Evolutionary conservation across 2,329 filamentous ascomycete genomes (phyloP).

Genomic region (Aspergillus luchuensis): DNA sequence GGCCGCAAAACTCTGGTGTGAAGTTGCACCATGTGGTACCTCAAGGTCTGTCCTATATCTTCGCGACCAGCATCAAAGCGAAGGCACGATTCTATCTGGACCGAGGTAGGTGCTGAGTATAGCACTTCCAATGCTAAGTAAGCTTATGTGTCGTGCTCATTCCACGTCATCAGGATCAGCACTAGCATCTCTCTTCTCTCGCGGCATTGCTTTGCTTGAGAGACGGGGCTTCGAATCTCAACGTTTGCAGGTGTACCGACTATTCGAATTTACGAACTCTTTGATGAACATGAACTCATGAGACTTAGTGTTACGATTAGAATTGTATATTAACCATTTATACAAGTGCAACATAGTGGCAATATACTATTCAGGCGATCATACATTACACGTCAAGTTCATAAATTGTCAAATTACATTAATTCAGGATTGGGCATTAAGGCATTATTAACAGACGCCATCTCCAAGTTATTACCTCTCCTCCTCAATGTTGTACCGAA

Average conservation of each 20-base stretch:
- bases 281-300: too few relatives aligned
- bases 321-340: neutral
- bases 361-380: neutral
- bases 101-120: too few relatives aligned
- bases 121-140: too few relatives aligned
- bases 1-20: neutral
- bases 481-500: neutral
- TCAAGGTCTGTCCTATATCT: neutral
- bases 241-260: too few relatives aligned
- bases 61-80: too few relatives aligned
- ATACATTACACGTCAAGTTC: neutral
- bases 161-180: too few relatives aligned
- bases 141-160: too few relatives aligned
- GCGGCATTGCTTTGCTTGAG: too few relatives aligned
- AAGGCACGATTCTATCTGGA: neutral
- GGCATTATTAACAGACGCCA: neutral
- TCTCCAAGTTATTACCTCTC: conserved; percentile 1
- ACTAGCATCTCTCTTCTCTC: too few relatives aligned
- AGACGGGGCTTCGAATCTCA: too few relatives aligned
- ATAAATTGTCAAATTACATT: conserved; percentile 2
- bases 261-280: too few relatives aligned
- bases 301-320: too few relatives aligned
- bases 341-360: neutral
- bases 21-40: neutral
- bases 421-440: neutral